Percentiles rank a stretch among this genome's conserved stretches.
Conservation (phyloP, 2,329 filamentous ascomycete genomes). For the Fusarium odoratissimum region DNA sequence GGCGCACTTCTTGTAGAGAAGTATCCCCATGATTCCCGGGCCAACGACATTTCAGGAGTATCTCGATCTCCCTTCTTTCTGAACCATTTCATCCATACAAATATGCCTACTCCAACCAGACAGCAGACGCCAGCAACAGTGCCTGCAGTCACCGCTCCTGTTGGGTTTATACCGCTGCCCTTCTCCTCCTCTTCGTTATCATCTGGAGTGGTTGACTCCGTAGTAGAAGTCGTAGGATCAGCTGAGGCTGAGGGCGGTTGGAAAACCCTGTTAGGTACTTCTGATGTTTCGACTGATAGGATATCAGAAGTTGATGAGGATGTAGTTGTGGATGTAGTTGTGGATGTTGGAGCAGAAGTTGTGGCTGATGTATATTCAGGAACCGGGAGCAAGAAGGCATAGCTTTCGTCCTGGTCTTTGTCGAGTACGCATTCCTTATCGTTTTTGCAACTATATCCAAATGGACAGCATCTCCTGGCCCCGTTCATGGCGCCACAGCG, state of each 20-base stretch:
- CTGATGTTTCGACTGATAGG: constrained; percentile 35
- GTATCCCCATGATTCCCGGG: constrained; percentile 36
- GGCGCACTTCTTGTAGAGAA: constrained; percentile 33
- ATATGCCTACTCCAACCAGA: constrained; percentile 37
- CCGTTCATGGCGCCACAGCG: constrained; percentile 34
- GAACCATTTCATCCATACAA: constrained; percentile 44
- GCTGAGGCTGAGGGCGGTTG: constrained; percentile 21
- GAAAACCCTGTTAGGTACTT: constrained; percentile 16
- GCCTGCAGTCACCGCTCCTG: constrained; percentile 38
- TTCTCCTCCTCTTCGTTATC: constrained; percentile 15
- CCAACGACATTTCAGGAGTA: constrained; percentile 7
- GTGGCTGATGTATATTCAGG: constrained; percentile 21
- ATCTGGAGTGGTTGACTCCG: constrained; percentile 18
- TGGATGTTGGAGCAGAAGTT: constrained; percentile 11
- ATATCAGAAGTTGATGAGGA: constrained; percentile 13
- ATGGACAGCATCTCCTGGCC: constrained; percentile 39
- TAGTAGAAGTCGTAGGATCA: constrained; percentile 5
- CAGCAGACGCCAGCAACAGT: constrained; percentile 43
- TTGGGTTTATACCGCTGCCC: constrained; percentile 22
- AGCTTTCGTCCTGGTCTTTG: constrained; percentile 36
- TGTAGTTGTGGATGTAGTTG: constrained; percentile 2
- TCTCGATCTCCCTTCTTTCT: constrained; percentile 27
- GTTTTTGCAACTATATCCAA: constrained; percentile 41
- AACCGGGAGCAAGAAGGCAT: constrained; percentile 36
- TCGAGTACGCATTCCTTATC: constrained; percentile 36